A percentile compares a stretch with the other conserved stretches of the same genome.
Evolutionary conservation across 192 early-diverging fungal genomes (phyloP).

Genomic region (Bifiguratus adelaidae): DNA sequence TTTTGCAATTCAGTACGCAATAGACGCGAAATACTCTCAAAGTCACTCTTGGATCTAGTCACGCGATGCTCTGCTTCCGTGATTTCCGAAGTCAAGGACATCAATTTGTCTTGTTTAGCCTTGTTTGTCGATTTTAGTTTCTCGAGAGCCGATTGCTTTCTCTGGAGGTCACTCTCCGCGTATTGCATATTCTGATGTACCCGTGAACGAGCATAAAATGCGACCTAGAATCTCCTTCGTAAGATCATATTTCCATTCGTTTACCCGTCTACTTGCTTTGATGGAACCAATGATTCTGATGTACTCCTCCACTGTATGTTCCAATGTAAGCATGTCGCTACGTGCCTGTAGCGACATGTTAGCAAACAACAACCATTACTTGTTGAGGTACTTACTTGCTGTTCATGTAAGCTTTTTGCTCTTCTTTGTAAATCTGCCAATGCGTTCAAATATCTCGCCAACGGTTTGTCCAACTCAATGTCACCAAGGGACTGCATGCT

Average conservation of each 20-base stretch:
- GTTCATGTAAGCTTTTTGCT: slow-evolving; percentile 67
- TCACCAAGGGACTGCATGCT: slow-evolving; percentile 61
- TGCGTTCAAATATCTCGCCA: slow-evolving; percentile 54
- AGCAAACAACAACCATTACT: neutral
- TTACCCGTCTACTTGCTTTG: slow-evolving; percentile 37
- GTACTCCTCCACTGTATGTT: slow-evolving; percentile 81
- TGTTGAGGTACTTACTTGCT: slow-evolving; percentile 36
- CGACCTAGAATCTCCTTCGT: too few species aligned
- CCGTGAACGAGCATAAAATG: slow-evolving; percentile 65
- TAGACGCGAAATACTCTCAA: slow-evolving; percentile 63
- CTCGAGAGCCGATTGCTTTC: slow-evolving; percentile 54
- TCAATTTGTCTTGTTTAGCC: slow-evolving; percentile 36
- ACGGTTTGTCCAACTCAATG: slow-evolving; percentile 54
- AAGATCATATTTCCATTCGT: too few species aligned
- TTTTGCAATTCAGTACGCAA: slow-evolving; percentile 65
- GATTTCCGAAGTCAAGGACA: slow-evolving; percentile 26
- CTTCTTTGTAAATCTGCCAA: slow-evolving; percentile 74
- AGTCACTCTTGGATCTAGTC: slow-evolving; percentile 45
- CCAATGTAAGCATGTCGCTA: slow-evolving; percentile 61
- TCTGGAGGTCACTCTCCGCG: slow-evolving; percentile 55
- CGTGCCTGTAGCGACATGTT: slow-evolving; percentile 28
- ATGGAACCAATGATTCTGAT: slow-evolving; percentile 78
- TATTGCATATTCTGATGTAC: slow-evolving; percentile 59
- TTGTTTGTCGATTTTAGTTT: slow-evolving; percentile 36
- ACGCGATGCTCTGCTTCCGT: slow-evolving; percentile 34